These are phyloP conservation scores for Colletotrichum lindemuthianum DNA, from an alignment of 2,329 filamentous ascomycete genomes.

Conservation along the genomic window DNA sequence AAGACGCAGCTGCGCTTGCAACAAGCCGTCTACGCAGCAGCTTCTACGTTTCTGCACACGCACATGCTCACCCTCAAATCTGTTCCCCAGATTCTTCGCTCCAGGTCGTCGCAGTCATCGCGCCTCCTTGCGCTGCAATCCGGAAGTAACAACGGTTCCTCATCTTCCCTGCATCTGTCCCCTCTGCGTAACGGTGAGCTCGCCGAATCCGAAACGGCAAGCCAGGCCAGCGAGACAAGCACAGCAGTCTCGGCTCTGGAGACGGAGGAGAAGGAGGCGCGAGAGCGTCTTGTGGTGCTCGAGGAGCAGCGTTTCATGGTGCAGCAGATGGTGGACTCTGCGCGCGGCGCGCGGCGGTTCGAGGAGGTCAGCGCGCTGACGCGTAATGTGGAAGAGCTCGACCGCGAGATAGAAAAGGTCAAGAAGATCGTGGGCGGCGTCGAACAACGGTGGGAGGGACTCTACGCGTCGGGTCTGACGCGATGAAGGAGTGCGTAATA, in stretches of 20 bases:
- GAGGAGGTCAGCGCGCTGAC: constrained; percentile 86
- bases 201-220: constrained; percentile 58
- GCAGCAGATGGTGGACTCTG: constrained; percentile 82
- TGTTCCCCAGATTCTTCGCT: constrained; percentile 71
- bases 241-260: constrained; percentile 71
- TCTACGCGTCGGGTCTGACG: constrained; percentile 49
- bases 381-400: constrained; percentile 84
- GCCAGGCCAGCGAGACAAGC: constrained; percentile 61
- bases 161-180: constrained; percentile 47
- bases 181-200: constrained; percentile 61
- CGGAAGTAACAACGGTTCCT: constrained; percentile 45
- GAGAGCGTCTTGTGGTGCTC: constrained; percentile 82
- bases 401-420: constrained; percentile 77
- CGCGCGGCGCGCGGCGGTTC: constrained; percentile 80
- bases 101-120: constrained; percentile 47
- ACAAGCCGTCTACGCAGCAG: constrained; percentile 83
- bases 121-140: constrained; percentile 45
- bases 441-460: constrained; percentile 67
- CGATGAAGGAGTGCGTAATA: constrained; percentile 7
- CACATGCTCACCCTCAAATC: constrained; percentile 91
- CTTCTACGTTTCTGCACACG: constrained; percentile 83
- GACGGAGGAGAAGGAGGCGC: constrained; percentile 82
- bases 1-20: constrained; percentile 80
- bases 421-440: constrained; percentile 73
- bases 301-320: constrained; percentile 95